Percentiles rank a stretch among this genome's conserved stretches.
phyloP scores from a whole-genome alignment of 495 filamentous ascomycete species.

The Neurospora sp. region DNA sequence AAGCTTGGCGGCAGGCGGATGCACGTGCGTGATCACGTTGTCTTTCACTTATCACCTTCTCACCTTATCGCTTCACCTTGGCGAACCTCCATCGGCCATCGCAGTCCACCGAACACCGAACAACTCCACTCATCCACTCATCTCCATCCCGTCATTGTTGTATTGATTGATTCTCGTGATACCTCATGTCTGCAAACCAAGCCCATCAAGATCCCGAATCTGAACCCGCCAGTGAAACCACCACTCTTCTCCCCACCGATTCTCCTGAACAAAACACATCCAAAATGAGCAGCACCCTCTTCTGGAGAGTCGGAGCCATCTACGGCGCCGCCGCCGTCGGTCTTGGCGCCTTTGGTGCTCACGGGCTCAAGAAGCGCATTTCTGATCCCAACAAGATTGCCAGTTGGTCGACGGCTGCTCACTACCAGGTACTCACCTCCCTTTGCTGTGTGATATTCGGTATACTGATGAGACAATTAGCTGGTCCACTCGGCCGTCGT shows the following conservation, averaged over 20 bases:
- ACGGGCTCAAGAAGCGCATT: slow-evolving; percentile 48
- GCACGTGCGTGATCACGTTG: background rate
- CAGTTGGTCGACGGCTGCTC: slow-evolving; percentile 48
- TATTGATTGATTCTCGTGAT: background rate
- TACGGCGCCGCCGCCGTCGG: slow-evolving; percentile 48
- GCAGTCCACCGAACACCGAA: background rate
- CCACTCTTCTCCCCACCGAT: background rate
- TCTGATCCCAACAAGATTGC: slow-evolving; percentile 41
- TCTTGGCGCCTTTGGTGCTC: slow-evolving; percentile 55
- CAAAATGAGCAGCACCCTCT: slow-evolving; percentile 21
- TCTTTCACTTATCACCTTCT: no score
- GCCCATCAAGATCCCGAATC: background rate
- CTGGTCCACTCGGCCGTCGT: slow-evolving; percentile 48
- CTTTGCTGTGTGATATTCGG: no score
- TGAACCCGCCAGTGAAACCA: background rate
- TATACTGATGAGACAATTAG: slow-evolving; percentile 19
- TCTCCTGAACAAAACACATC: background rate
- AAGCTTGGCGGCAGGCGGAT: background rate
- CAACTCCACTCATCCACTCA: background rate
- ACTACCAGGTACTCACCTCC: slow-evolving; percentile 47
- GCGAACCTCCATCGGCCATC: background rate
- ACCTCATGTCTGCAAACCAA: background rate
- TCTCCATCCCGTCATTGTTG: background rate
- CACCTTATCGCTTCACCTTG: background rate
- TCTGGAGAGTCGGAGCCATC: slow-evolving; percentile 49